Evolutionary conservation across 352 stramenopile genomes (phyloP), one percentile per base, ranked within the genome.

Genomic region (Globisporangium recalcitrans): DNA sequence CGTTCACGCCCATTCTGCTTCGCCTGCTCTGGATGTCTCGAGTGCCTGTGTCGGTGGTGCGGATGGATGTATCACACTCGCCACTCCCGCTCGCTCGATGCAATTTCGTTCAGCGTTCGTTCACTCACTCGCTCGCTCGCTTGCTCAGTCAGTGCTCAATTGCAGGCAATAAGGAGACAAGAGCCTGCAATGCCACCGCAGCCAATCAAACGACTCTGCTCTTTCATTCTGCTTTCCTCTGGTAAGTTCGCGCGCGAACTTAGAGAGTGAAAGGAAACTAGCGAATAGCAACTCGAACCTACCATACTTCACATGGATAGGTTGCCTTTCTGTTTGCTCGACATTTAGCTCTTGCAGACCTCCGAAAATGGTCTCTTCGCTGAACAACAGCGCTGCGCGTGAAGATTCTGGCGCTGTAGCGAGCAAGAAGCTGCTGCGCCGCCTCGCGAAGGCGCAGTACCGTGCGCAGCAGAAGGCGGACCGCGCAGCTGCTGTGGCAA

Each of bases 381-480:
- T 34, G 22, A 24, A 27, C 14, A 36, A n/a, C n/a, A n/a, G n/a
- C 13, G 47, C 22, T 27, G 44, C 9, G 10, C 11, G 19, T n/a
- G 52, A 24, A 7, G 29, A 58, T 46, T 5, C 24, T 4, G 34
- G 44, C 14, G 14, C 55, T 38, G 22, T 11, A 14, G 56, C 69
- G 9, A 78, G 67, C 66, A 85, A 82, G 69, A 85, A 82, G 61
- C 75, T 81, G 57, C 74, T 64, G 52, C 76, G 74, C 46, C 82
- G 78, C 44, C 68, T 70, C 54, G 62, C 69, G 26, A 86, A 83
- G 40, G 64, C 67, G 42, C 68, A 66, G 53, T 74, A 68, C 58
- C 62, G 80, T 1, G 62, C 67, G 5, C 67, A 74, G 53, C 75
- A 73, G 31, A 85, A 84, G 64, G 71, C 62, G 14, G 46, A 49